Evolutionary conservation across 805 yeast genomes (phyloP), one percentile per base, ranked within the genome.

Genomic region (Blastobotrys americana): DNA sequence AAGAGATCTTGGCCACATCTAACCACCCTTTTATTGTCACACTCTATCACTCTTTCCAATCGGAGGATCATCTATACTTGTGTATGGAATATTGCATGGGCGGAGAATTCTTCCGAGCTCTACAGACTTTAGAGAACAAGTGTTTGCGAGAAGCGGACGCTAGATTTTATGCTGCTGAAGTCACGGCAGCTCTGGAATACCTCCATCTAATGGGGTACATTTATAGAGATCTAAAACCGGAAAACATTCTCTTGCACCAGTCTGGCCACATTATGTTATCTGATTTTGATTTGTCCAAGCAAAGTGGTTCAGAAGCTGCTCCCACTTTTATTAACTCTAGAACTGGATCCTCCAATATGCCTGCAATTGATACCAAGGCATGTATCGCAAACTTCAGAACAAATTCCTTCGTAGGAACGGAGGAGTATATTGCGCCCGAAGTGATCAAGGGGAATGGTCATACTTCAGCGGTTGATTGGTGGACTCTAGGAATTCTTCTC

Each of bases 1-100:
- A 90, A 62, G 97, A 90, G 63, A 94, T 93, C 51, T 71, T 93
- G 47, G 95, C 97, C 3, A 85, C 97, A 2, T 82, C 90, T 28
- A 88, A 89, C 60, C 97, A 94, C 64, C 99, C 99, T 0, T 93
- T 94, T 59, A 94, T 93, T 54, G 97, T 93, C 23, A 87, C 98
- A 0, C 70, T 93, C 20, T 90, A 93, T 59, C 99, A 93, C 64
- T 88, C 96, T 0, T 93, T 93, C 68, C 98, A 93, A 66, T 83
- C 95, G 3, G 93, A 86, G 48, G 97, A 89, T 55, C 80, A 84
- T 58, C 66, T 93, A 8, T 93, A 88, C 55, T 74, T 93, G 34
- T 93, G 99, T 65, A 90, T 94, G 96, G 99, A 93, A 62, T 93
- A 90, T 58, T 93, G 99, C 60, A 87, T 93, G 88, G 99, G 99